Base-by-base conservation (phyloP, 192 early-diverging fungal genomes). In the Pilobolus umbonatus region DNA sequence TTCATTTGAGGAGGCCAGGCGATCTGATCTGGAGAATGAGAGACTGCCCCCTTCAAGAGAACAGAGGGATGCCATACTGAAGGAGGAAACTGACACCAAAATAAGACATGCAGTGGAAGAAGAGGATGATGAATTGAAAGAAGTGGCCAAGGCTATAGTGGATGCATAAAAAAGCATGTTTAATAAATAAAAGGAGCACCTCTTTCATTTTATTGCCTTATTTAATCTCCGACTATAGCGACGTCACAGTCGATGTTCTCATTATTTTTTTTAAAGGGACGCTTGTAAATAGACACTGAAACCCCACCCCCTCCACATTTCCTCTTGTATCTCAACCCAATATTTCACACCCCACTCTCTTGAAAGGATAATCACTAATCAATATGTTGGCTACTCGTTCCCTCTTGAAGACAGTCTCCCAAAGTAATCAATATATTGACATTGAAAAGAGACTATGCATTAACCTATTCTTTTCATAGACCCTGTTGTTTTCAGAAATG, bases 21-120 rank as follows among this genome's bases (percentile, higher is more conserved):
- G 75, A 11, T 90, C 89, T 32, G 96, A 98, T 76, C 62, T 83
- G 25, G 91, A 97, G 39, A 98, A 98, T 69, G 96, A 98, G 68
- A 79, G 88, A 34, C 61, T 97, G 49, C 96, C 96, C 30, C 94
- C 94, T 11, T 80, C 79, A 14, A 73, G 79, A 40, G 73, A 79
- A 62, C 71, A 75, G 32, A 73, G 71, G 31, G 76, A 70, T 34
- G 67, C 67, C 31, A 29, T 55, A 40, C 21, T 52, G 25, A 58
- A 60, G 14, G 67, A 69, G 32, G 67, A 69, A 22, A 69, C 67
- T 1, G 61, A 69, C 21, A 69, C 32, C 15, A 69, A 60, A 26
- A 69, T 69, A 31, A 43, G 67, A 42, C 55, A 69, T 58, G 67
- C 67, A 38, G 55, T 59, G 26, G 57, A 63, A 25, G 61, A 69